These are phyloP conservation scores for Peronosclerospora sorghi DNA, from an alignment of 352 stramenopile genomes.

Conservation along the genomic window DNA sequence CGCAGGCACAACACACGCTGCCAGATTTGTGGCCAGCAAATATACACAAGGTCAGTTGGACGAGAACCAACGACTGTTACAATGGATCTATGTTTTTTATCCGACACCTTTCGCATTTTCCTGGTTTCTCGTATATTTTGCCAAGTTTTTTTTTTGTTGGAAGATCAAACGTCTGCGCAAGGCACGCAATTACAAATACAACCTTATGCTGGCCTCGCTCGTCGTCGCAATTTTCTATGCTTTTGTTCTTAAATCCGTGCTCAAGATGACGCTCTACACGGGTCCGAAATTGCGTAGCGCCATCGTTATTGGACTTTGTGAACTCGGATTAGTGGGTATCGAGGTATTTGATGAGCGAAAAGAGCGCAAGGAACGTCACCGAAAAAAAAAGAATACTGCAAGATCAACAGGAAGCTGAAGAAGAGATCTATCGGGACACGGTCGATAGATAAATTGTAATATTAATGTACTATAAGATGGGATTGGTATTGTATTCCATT, in stretches of 20 bases:
- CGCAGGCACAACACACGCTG: slow-evolving; percentile 36
- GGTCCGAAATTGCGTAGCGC: slow-evolving; percentile 51
- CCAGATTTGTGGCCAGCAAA: slow-evolving; percentile 35
- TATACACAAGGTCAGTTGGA: slow-evolving; percentile 49
- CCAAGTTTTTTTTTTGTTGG: slow-evolving; percentile 68
- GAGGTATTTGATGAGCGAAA: slow-evolving; percentile 64
- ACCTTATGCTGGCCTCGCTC: slow-evolving; percentile 56
- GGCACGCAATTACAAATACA: slow-evolving; percentile 76
- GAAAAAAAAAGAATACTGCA: slow-evolving; percentile 41
- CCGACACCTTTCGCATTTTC: slow-evolving; percentile 51
- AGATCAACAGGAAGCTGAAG: slow-evolving; percentile 28
- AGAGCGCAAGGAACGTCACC: slow-evolving; percentile 43
- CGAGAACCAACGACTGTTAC: slow-evolving; percentile 59
- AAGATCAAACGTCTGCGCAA: slow-evolving; percentile 70
- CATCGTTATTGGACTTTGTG: slow-evolving; percentile 47
- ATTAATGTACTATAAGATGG: too few relatives aligned
- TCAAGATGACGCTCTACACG: slow-evolving; percentile 51
- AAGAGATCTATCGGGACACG: slow-evolving; percentile 11
- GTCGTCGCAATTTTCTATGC: slow-evolving; percentile 41
- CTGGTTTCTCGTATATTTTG: slow-evolving; percentile 74
- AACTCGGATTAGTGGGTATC: slow-evolving; percentile 57
- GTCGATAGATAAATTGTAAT: too few relatives aligned
- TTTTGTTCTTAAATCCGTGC: slow-evolving; percentile 35
- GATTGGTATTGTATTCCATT: too few relatives aligned
- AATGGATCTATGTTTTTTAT: slow-evolving; percentile 69